Conservation (phyloP, 1,139 yeast species). For the Debaryomycetaceae sp. region DNA sequence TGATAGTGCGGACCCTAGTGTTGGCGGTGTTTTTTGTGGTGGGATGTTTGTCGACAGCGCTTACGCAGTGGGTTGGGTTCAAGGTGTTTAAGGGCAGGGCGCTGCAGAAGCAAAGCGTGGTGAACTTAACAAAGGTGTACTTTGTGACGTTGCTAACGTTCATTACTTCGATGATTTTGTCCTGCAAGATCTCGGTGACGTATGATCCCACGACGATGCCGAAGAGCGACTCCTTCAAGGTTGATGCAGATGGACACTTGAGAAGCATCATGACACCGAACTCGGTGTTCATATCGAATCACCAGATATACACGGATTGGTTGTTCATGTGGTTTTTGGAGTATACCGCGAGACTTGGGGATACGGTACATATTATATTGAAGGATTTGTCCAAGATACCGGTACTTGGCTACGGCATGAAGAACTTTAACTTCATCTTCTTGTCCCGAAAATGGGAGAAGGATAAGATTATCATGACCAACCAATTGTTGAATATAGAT, state of each 20-base stretch:
- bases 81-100: conserved; percentile 22
- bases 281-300: conserved; percentile 74
- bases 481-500: conserved; percentile 53
- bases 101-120: conserved; percentile 28
- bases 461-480: conserved; percentile 61
- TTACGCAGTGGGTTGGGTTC: conserved; percentile 39
- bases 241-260: conserved; percentile 23
- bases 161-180: conserved; percentile 39
- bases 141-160: conserved; percentile 48
- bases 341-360: conserved; percentile 63
- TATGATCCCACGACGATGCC: conserved; percentile 28
- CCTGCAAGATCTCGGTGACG: conserved; percentile 40
- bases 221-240: conserved; percentile 14
- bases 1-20: conserved; percentile 26
- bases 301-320: conserved; percentile 96
- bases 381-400: conserved; percentile 76
- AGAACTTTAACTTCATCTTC: conserved; percentile 71
- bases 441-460: conserved; percentile 79
- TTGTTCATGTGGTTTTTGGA: conserved; percentile 85
- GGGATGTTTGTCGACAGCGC: conserved; percentile 44
- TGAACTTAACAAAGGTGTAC: conserved; percentile 47
- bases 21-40: conserved; percentile 33
- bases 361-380: conserved; percentile 70
- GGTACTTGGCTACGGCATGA: conserved; percentile 85
- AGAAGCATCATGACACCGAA: conserved; percentile 39